A percentile compares a stretch with the other conserved stretches of the same genome.
These are phyloP conservation scores for Colletotrichum cuscutae DNA, from an alignment of 2,329 filamentous ascomycete species.

Conservation along the genomic window DNA sequence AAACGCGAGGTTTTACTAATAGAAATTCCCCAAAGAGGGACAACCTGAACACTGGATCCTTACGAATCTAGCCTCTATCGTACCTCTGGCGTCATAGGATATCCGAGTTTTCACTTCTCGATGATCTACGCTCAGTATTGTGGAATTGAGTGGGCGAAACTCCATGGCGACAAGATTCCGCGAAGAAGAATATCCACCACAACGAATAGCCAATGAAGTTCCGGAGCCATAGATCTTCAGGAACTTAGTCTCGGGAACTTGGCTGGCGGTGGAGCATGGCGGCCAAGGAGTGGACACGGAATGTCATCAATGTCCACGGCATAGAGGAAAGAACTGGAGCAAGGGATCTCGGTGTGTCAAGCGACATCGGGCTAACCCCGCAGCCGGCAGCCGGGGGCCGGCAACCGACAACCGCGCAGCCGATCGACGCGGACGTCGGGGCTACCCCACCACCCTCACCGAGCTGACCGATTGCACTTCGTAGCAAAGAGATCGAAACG, in stretches of 20 bases:
- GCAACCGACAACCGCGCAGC: slow-evolving; percentile 29
- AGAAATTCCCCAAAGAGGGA: not conserved
- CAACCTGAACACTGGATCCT: not conserved
- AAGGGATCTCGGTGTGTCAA: slow-evolving; percentile 30
- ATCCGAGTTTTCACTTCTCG: not conserved
- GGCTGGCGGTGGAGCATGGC: slow-evolving; percentile 21
- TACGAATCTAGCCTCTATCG: not conserved
- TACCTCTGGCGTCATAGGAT: slow-evolving; percentile 1
- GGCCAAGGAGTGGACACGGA: slow-evolving; percentile 20
- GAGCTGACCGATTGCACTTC: slow-evolving; percentile 23
- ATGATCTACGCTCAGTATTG: not conserved
- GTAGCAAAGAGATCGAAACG: not conserved
- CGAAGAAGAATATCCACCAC: not conserved
- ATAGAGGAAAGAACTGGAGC: slow-evolving; percentile 24
- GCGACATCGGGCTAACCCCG: slow-evolving; percentile 33
- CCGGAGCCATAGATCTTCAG: slow-evolving; percentile 21
- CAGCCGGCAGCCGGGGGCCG: slow-evolving; percentile 27
- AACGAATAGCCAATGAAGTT: slow-evolving; percentile 21
- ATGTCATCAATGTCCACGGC: slow-evolving; percentile 27
- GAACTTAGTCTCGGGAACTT: slow-evolving; percentile 29
- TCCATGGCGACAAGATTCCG: not conserved
- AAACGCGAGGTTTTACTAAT: not conserved
- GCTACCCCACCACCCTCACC: slow-evolving; percentile 25
- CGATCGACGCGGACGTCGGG: slow-evolving; percentile 32
- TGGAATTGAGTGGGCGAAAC: not conserved